Evolutionary conservation across 768 basidiomycete genomes (phyloP).

Genomic region (Pholiota molesta): DNA sequence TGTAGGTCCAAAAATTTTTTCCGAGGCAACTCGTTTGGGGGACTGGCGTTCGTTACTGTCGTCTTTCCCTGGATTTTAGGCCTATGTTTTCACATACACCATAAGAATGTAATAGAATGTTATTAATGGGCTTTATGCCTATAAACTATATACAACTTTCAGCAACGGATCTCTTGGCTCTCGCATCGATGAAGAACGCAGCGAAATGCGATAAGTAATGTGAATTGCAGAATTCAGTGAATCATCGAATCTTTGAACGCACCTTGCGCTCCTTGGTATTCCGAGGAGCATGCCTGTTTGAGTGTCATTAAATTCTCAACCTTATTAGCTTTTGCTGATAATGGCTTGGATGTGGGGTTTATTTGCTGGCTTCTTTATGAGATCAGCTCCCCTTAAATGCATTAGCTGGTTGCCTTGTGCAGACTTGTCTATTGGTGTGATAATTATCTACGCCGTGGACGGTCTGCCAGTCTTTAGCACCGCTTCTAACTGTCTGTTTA

Average conservation of each 20-base stretch:
- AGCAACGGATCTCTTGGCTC: slow-evolving; percentile 77
- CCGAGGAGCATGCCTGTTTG: slow-evolving; percentile 76
- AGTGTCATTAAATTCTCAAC: slow-evolving; percentile 69
- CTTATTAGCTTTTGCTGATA: slow-evolving; percentile 31
- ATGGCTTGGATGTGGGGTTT: slow-evolving; percentile 44
- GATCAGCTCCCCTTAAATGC: slow-evolving; percentile 47
- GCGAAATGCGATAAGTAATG: slow-evolving; percentile 83
- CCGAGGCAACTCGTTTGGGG: slow-evolving; percentile 13
- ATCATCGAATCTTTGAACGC: slow-evolving; percentile 86
- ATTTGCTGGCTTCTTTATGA: slow-evolving; percentile 34
- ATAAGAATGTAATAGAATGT: slow-evolving; percentile 31
- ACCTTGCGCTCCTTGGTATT: slow-evolving; percentile 79
- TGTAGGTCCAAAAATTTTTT: slow-evolving; percentile 31
- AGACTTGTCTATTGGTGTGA: slow-evolving; percentile 44
- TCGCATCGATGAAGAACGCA: slow-evolving; percentile 82
- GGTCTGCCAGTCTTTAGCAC: slow-evolving; percentile 14
- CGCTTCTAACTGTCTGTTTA: slow-evolving; percentile 30
- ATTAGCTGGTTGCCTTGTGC: slow-evolving; percentile 40
- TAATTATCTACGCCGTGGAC: slow-evolving; percentile 51
- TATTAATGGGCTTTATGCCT: slow-evolving; percentile 23
- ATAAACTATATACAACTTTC: slow-evolving; percentile 40
- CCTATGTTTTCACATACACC: slow-evolving; percentile 32
- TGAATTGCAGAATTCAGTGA: slow-evolving; percentile 84
- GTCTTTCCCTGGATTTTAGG: slow-evolving; percentile 21
- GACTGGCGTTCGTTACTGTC: slow-evolving; percentile 2